Evolutionary conservation across 2,329 filamentous ascomycete species (phyloP).

Genomic region (Fusarium sp.): DNA sequence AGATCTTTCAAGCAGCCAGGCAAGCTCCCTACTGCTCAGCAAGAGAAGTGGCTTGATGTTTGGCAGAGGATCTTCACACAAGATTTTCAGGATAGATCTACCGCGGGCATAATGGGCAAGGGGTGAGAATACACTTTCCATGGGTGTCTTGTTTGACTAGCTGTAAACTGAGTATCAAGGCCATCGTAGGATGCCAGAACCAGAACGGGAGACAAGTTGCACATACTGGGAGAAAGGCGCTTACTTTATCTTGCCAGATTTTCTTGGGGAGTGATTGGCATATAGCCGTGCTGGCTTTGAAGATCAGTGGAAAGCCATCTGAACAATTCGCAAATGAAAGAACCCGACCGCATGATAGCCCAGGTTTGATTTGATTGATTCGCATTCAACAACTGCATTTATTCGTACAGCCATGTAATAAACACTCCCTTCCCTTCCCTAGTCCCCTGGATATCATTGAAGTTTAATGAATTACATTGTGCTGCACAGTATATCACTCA

Average conservation of each 20-base stretch:
- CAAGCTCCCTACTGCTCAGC: constrained; percentile 70
- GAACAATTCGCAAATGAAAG: neutral
- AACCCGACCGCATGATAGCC: neutral
- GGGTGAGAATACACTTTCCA: constrained; percentile 35
- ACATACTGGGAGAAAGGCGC: neutral
- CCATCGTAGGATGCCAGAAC: neutral
- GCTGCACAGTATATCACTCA: constrained; percentile 18
- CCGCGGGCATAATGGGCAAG: constrained; percentile 43
- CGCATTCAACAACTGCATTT: constrained; percentile 6
- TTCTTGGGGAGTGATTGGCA: neutral
- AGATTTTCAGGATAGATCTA: constrained; percentile 53
- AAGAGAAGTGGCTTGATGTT: constrained; percentile 78
- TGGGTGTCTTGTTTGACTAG: neutral
- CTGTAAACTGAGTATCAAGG: neutral
- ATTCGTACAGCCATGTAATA: neutral
- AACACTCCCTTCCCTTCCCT: neutral
- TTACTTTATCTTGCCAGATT: neutral
- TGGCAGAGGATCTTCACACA: constrained; percentile 77
- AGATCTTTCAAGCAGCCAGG: constrained; percentile 75
- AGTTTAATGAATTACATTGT: constrained; percentile 36
- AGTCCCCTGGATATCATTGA: constrained; percentile 30
- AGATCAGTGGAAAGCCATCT: neutral
- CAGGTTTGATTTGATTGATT: neutral
- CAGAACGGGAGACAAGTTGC: neutral
- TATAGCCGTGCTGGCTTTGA: neutral